phyloP scores from a whole-genome alignment of 2,329 filamentous ascomycete species.

The Zymoseptoria ardabiliae region DNA sequence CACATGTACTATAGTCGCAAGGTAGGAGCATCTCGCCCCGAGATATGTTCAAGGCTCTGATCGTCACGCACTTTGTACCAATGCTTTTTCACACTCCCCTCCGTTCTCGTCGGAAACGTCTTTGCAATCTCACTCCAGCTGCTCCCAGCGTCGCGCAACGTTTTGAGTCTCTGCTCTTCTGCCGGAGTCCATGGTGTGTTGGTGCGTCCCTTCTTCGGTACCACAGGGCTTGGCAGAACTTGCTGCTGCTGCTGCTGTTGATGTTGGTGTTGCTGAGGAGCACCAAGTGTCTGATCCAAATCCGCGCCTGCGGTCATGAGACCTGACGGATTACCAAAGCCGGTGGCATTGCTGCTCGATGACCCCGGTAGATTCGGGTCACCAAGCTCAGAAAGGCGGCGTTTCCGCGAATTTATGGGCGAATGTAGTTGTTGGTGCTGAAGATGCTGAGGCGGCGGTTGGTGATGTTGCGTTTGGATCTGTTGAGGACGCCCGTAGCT shows the following conservation, averaged over 20 bases:
- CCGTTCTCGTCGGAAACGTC: constrained; percentile 88
- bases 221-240: constrained; percentile 41
- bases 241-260: constrained; percentile 25
- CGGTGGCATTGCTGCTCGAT: constrained; percentile 23
- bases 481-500: constrained; percentile 21
- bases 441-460: constrained; percentile 30
- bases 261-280: constrained; percentile 16
- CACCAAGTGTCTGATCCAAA: constrained; percentile 13
- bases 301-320: constrained; percentile 18
- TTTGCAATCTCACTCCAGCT: constrained; percentile 99
- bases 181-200: constrained; percentile 97
- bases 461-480: constrained; percentile 27
- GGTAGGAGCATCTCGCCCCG: neutral
- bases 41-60: neutral
- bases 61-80: constrained; percentile 77
- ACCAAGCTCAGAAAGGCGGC: constrained; percentile 30
- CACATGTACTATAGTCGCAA: constrained; percentile 1
- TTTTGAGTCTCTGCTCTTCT: constrained; percentile 86
- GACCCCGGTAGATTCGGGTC: constrained; percentile 24
- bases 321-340: constrained; percentile 22
- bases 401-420: constrained; percentile 30
- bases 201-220: constrained; percentile 87
- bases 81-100: constrained; percentile 98
- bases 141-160: constrained; percentile 85
- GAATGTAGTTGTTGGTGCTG: constrained; percentile 29